phyloP scores from a whole-genome alignment of 805 yeast genomes.

The Peterozyma xylosa region DNA sequence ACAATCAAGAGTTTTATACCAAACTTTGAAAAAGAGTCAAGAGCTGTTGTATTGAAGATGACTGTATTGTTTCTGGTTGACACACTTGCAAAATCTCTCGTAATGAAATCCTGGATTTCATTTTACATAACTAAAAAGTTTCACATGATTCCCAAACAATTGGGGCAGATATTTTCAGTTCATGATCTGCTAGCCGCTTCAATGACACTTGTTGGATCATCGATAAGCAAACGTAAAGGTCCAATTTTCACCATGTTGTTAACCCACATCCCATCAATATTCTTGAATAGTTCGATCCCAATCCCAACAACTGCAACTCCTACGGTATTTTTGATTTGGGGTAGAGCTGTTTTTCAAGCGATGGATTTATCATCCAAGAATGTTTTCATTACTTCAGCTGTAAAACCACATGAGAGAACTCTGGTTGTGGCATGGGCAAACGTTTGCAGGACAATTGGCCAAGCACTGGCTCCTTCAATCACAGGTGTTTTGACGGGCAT shows the following conservation, averaged over 20 bases:
- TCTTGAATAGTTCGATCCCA: constrained; percentile 30
- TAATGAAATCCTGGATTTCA: constrained; percentile 39
- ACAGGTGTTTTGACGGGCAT: constrained; percentile 30
- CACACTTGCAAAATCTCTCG: constrained; percentile 34
- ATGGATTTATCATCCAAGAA: constrained; percentile 44
- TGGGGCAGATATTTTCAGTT: constrained; percentile 32
- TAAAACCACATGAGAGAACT: constrained; percentile 31
- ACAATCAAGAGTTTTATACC: constrained; percentile 10
- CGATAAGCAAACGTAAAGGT: constrained; percentile 34
- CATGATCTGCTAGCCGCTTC: constrained; percentile 31
- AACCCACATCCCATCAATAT: constrained; percentile 35
- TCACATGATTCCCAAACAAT: constrained; percentile 22
- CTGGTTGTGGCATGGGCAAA: constrained; percentile 37
- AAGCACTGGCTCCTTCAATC: constrained; percentile 32
- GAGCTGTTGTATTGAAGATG: constrained; percentile 22
- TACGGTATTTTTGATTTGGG: constrained; percentile 24
- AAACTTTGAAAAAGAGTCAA: constrained; percentile 12
- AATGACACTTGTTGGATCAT: constrained; percentile 33
- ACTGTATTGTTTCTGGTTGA: constrained; percentile 33
- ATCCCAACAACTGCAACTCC: constrained; percentile 24
- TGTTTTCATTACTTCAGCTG: constrained; percentile 34
- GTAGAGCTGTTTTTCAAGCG: constrained; percentile 32
- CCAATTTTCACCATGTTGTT: constrained; percentile 36
- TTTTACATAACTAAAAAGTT: constrained; percentile 32
- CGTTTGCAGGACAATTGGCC: constrained; percentile 33